Percentiles rank a stretch among this genome's conserved stretches.
phyloP scores from a whole-genome alignment of 345 rosid species.

The Syzygium oleosum region DNA sequence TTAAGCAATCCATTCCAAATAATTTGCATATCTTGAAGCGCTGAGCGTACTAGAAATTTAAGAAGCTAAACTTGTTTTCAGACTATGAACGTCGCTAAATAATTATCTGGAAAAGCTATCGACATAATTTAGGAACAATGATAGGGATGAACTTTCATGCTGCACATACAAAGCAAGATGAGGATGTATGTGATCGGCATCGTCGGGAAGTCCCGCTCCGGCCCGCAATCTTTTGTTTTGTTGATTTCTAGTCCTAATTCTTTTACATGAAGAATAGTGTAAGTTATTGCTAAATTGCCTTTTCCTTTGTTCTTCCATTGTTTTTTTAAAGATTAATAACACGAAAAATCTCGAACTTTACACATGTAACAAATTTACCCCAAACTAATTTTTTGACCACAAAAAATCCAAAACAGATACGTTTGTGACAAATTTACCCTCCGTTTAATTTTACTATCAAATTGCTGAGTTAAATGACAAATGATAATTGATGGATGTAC shows the following conservation, averaged over 20 bases:
- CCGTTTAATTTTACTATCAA: no score
- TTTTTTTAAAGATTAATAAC: not conserved
- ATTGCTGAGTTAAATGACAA: no score
- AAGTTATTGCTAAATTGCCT: not conserved
- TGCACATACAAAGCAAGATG: accelerated
- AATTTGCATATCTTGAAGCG: not conserved
- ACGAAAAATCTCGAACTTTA: no score
- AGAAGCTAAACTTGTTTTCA: not conserved
- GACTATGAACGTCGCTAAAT: accelerated
- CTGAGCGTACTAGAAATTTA: not conserved
- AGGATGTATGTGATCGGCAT: accelerated
- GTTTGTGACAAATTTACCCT: no score
- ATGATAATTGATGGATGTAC: no score
- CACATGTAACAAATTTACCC: no score
- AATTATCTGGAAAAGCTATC: not conserved
- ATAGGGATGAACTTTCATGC: not conserved
- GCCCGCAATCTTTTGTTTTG: not conserved
- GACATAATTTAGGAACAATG: not conserved
- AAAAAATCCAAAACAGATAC: no score
- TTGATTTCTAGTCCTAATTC: not conserved
- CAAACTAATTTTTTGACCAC: no score
- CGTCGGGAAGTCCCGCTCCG: not conserved
- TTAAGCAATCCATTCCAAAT: not conserved
- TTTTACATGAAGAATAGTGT: not conserved
- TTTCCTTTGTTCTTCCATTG: not conserved